These are phyloP conservation scores for Globisporangium yorkense DNA, from an alignment of 352 stramenopile genomes.

Conservation along the genomic window DNA sequence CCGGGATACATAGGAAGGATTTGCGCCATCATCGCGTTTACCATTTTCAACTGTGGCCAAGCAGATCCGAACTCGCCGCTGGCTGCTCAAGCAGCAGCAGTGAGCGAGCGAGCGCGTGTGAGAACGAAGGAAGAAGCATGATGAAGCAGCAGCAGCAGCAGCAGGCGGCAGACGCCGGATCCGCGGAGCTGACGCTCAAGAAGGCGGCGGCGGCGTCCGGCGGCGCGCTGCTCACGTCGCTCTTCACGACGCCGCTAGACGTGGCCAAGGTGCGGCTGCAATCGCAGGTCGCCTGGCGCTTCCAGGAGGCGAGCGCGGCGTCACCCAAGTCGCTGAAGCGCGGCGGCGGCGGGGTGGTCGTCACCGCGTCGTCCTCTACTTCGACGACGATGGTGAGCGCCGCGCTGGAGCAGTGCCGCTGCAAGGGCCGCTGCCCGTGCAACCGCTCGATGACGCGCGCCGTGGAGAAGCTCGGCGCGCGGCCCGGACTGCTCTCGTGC, in stretches of 20 bases:
- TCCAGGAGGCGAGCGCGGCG: neutral
- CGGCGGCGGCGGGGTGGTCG: neutral
- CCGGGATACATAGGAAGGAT: no score
- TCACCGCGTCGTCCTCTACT: neutral
- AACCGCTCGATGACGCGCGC: slow-evolving; percentile 45
- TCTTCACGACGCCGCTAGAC: slow-evolving; percentile 83
- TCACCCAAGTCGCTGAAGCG: neutral
- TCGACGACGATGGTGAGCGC: slow-evolving; percentile 11
- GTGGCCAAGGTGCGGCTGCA: slow-evolving; percentile 81
- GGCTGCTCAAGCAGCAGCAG: neutral
- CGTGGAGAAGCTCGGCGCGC: slow-evolving; percentile 31
- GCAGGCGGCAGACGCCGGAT: slow-evolving; percentile 9
- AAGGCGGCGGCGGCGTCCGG: slow-evolving; percentile 65
- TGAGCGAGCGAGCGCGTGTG: neutral
- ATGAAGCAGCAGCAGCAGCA: neutral
- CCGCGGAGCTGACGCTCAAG: slow-evolving; percentile 35
- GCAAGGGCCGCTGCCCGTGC: slow-evolving; percentile 40
- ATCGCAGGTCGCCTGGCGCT: slow-evolving; percentile 43
- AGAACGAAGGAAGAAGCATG: neutral
- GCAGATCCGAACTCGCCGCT: no score
- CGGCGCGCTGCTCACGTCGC: slow-evolving; percentile 66
- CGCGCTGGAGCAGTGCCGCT: slow-evolving; percentile 36
- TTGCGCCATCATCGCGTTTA: neutral
- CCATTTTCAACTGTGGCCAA: neutral
- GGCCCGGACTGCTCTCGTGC: slow-evolving; percentile 17